phyloP scores from a whole-genome alignment of 345 rosid genomes.

The Gossypium mustelinum region DNA sequence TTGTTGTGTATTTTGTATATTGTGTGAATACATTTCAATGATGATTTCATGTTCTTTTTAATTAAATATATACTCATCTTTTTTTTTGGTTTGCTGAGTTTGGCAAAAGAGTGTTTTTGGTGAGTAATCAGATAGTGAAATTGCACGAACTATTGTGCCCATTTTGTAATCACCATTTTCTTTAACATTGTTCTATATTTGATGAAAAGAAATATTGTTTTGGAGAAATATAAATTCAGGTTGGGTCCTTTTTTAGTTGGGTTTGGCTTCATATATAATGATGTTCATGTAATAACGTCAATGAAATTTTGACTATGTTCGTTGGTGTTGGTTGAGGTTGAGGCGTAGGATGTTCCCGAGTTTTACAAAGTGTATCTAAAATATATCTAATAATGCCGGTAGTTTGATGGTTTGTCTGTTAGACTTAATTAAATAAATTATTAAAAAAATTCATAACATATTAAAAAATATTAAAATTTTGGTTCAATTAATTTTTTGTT shows the following conservation, averaged over 20 bases:
- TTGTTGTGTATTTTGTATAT: slow-evolving; percentile 51
- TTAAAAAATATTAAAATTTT: too few relatives aligned
- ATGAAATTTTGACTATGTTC: too few relatives aligned
- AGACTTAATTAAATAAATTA: too few relatives aligned
- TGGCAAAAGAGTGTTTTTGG: slow-evolving; percentile 26
- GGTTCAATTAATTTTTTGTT: too few relatives aligned
- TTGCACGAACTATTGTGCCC: slow-evolving; percentile 20
- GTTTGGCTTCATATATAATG: neutral
- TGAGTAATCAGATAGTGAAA: slow-evolving; percentile 11
- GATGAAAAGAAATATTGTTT: slow-evolving; percentile 4
- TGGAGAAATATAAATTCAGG: neutral
- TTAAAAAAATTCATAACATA: too few relatives aligned
- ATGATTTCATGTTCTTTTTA: slow-evolving; percentile 14
- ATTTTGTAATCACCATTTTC: slow-evolving; percentile 33
- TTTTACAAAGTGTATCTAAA: too few relatives aligned
- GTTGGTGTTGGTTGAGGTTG: too few relatives aligned
- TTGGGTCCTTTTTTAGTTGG: neutral
- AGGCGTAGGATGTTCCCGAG: too few relatives aligned
- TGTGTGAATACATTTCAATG: slow-evolving; percentile 41
- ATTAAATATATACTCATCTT: neutral
- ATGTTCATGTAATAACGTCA: too few relatives aligned
- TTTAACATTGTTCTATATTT: slow-evolving; percentile 3
- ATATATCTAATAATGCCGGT: too few relatives aligned
- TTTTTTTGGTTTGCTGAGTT: slow-evolving; percentile 12
- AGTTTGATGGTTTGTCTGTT: too few relatives aligned